Evolutionary conservation across 768 basidiomycete species (phyloP).

Genomic region (Sistotremastrum niveocremeum): DNA sequence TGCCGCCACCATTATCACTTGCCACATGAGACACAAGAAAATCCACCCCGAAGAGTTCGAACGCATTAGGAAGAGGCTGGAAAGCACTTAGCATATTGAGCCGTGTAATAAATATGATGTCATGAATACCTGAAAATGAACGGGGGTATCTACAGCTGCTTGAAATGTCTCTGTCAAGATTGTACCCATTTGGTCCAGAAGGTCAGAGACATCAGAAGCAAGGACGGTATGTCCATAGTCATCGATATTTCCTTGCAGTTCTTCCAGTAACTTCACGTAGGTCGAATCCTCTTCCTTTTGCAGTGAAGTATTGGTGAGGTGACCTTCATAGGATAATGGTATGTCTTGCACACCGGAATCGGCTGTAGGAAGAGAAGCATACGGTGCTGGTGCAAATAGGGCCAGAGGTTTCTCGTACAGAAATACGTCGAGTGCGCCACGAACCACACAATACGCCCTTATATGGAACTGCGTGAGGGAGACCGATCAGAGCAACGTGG

Average conservation of each 20-base stretch:
- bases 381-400: slow-evolving; percentile 72
- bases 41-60: slow-evolving; percentile 93
- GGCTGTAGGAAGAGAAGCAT: slow-evolving; percentile 31
- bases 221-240: slow-evolving; percentile 21
- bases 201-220: slow-evolving; percentile 28
- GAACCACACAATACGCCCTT: slow-evolving; percentile 72
- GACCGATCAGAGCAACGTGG: slow-evolving; percentile 1
- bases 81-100: not conserved
- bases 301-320: slow-evolving; percentile 87
- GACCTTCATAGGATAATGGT: slow-evolving; percentile 45
- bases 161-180: slow-evolving; percentile 71
- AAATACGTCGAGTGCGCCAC: slow-evolving; percentile 66
- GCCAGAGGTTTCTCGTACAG: slow-evolving; percentile 76
- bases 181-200: slow-evolving; percentile 48
- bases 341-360: slow-evolving; percentile 13
- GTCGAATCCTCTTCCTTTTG: slow-evolving; percentile 50
- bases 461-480: slow-evolving; percentile 70
- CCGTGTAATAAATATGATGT: not conserved
- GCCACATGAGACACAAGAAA: slow-evolving; percentile 53
- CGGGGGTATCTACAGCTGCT: slow-evolving; percentile 68
- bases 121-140: slow-evolving; percentile 67
- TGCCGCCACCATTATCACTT: not conserved
- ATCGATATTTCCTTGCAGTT: slow-evolving; percentile 48
- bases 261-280: slow-evolving; percentile 62
- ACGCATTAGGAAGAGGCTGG: slow-evolving; percentile 79